Evolutionary conservation across 129 eudicot genomes (phyloP).

Genomic region (Solidago caesia): DNA sequence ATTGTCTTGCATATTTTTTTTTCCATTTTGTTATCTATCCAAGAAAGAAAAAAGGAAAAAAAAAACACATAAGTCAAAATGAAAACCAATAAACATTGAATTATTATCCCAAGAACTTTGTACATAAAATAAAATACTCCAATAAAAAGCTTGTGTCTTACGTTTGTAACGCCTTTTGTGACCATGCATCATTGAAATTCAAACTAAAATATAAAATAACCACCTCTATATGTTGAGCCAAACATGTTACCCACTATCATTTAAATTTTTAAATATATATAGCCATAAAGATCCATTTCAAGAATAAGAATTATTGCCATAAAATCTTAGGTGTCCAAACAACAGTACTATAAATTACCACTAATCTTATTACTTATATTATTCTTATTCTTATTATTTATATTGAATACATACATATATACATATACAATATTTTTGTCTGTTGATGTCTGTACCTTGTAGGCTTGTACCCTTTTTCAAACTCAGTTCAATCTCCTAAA

Average conservation of each 20-base stretch:
- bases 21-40: not conserved
- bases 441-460: conserved; percentile 17
- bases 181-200: conserved; percentile 20
- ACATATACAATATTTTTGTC: conserved; percentile 8
- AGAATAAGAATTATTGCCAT: conserved; percentile 16
- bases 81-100: not conserved
- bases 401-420: no score
- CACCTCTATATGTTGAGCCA: conserved; percentile 27
- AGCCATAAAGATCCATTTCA: conserved; percentile 13
- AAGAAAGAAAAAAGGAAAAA: not conserved
- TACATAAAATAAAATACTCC: not conserved
- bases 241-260: conserved; percentile 33
- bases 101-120: not conserved
- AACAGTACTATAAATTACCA: not conserved
- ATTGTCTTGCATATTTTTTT: no score
- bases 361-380: not conserved
- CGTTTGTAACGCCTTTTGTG: conserved; percentile 25
- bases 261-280: not conserved
- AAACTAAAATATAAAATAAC: conserved; percentile 3
- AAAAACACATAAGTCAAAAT: not conserved
- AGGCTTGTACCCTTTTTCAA: conserved; percentile 27
- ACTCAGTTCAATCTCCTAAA: conserved; percentile 27
- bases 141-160: conserved; percentile 20
- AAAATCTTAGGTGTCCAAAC: conserved; percentile 32
- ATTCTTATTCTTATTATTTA: no score